A percentile compares a stretch with the other conserved stretches of the same genome.
These are phyloP conservation scores for Colletotrichum sp. DNA, from an alignment of 2,329 filamentous ascomycete genomes.

Conservation along the genomic window DNA sequence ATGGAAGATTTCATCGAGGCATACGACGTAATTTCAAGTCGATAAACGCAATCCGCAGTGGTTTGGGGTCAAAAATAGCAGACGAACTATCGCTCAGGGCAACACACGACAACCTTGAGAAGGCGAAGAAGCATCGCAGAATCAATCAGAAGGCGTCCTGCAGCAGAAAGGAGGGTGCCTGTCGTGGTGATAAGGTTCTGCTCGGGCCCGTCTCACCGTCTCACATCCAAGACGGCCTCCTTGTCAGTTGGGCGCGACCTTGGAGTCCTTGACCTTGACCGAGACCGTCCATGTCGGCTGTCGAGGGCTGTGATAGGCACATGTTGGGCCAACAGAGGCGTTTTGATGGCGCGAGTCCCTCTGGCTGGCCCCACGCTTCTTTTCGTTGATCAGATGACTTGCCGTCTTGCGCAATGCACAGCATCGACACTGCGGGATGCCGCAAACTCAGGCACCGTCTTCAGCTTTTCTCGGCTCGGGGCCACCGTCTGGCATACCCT, in stretches of 20 bases:
- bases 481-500: background rate
- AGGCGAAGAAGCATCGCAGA: background rate
- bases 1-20: background rate
- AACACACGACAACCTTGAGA: background rate
- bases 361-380: background rate
- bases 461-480: background rate
- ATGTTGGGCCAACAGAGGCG: background rate
- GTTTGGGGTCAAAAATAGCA: constrained; percentile 16
- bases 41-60: background rate
- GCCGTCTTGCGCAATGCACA: background rate
- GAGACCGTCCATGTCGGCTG: background rate
- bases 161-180: background rate
- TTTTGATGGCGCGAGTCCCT: background rate
- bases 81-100: background rate
- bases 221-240: constrained; percentile 1
- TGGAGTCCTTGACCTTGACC: background rate
- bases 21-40: background rate
- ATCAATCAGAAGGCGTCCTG: background rate
- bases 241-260: background rate
- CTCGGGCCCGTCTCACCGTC: constrained; percentile 8
- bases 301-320: background rate
- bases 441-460: background rate
- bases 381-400: background rate
- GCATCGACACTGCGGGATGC: background rate
- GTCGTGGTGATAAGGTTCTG: constrained; percentile 12